phyloP scores from a whole-genome alignment of 2,329 filamentous ascomycete species.

The Pestalotiopsis sp. region DNA sequence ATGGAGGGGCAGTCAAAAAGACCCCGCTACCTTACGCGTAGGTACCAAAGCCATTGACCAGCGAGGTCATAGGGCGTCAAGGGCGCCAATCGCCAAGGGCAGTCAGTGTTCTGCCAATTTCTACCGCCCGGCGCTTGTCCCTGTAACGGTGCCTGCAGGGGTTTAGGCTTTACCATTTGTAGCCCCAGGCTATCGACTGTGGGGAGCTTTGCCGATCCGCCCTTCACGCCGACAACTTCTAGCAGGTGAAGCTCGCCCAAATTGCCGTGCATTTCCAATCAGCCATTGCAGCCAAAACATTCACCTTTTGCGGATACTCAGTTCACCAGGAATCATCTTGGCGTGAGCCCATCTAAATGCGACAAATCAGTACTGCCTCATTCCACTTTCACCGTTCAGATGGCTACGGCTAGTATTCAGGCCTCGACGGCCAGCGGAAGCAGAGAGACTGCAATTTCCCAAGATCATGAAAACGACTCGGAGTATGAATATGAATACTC shows the following conservation, averaged over 20 bases:
- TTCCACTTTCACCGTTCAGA: slow-evolving; percentile 20
- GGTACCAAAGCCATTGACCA: not conserved
- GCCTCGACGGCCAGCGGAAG: slow-evolving; percentile 13
- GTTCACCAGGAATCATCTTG: not conserved
- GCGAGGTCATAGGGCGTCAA: not conserved
- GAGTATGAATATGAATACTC: slow-evolving; percentile 73
- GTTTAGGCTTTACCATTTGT: not conserved
- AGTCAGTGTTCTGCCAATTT: slow-evolving; percentile 20
- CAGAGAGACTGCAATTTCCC: not conserved
- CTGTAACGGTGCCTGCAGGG: not conserved
- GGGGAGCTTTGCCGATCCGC: not conserved
- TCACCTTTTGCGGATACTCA: not conserved
- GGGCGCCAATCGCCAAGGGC: not conserved
- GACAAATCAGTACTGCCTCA: slow-evolving; percentile 11
- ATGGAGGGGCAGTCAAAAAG: slow-evolving; percentile 24
- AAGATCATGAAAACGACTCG: slow-evolving; percentile 50
- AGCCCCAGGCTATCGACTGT: not conserved
- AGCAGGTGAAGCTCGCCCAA: not conserved
- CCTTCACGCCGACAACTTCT: not conserved
- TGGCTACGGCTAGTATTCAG: slow-evolving; percentile 25
- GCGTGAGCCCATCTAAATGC: not conserved
- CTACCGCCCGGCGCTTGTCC: slow-evolving; percentile 21
- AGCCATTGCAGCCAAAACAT: not conserved
- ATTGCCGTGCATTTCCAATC: not conserved
- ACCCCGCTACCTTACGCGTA: slow-evolving; percentile 22